Base-by-base conservation (phyloP, 139 green algal genomes). In the Parachlorella kessleri region DNA sequence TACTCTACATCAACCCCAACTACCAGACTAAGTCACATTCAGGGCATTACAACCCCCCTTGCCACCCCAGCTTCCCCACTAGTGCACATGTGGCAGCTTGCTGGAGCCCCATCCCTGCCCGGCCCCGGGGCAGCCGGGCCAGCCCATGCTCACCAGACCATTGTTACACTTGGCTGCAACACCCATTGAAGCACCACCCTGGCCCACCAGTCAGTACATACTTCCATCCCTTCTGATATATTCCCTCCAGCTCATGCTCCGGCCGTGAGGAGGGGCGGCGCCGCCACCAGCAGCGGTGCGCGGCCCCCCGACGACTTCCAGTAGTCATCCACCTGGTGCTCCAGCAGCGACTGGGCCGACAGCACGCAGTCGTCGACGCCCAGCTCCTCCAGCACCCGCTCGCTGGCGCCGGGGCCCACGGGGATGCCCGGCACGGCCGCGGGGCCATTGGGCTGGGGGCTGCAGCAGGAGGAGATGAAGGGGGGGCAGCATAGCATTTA, bases 371-470 rank as follows among this genome's bases (percentile, higher is more conserved):
- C 75, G 8, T 81, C 75, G 5, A 66, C 75, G 9, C 66, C 54
- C 28, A 87, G 77, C 48, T 87, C 82, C 21, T 78, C 72, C 14
- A 87, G 24, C 33, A 87, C 76, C 65, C 40, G 30, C 38, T 55
- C 53, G 65, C 70, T 70, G 40, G 77, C 77, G 55, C 82, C 82
- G 14, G 77, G 77, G 1, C 74, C 82, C 18, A 87, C 63, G 2
- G 82, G 82, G 42, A 87, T 87, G 30, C 77, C 82, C 6, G 77
- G 69, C 41, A 70, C 48, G 3, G 79, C 55, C 28, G 36, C 6
- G 59, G n/a, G 71, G 59, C 37, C 59, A 6, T 18, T 39, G 69
- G 38, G 8, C 9, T 18, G 37, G 69, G 23, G 40, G 38, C 69
- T 63, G 40, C 39, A 63, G 40, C 37, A 75, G 39, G 24, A 36